phyloP scores from a whole-genome alignment of 2,329 filamentous ascomycete genomes.

The Aureobasidium leucospermi region DNA sequence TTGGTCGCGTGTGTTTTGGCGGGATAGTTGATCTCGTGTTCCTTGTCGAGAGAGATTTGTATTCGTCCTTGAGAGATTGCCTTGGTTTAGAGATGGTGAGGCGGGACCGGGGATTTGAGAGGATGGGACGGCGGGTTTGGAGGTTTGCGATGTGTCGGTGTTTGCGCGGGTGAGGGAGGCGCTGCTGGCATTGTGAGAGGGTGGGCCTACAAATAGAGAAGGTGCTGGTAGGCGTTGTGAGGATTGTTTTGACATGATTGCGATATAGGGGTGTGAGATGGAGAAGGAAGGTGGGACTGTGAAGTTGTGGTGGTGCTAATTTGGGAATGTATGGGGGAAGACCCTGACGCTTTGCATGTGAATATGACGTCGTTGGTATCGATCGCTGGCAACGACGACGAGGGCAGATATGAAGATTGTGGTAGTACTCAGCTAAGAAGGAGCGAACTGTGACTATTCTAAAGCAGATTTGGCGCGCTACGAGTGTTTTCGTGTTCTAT shows the following conservation, averaged over 20 bases:
- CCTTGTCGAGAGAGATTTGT: background rate
- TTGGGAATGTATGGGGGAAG: background rate
- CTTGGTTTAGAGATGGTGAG: background rate
- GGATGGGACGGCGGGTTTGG: background rate
- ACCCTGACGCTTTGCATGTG: conserved; percentile 6
- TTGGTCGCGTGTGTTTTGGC: conserved; percentile 18
- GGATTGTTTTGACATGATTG: conserved; percentile 5
- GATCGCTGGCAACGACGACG: background rate
- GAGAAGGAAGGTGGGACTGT: background rate
- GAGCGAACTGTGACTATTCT: too few relatives aligned
- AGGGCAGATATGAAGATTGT: too few relatives aligned
- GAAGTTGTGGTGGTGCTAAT: background rate
- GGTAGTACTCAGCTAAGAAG: too few relatives aligned
- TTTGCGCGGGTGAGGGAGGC: conserved; percentile 34
- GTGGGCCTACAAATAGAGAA: conserved; percentile 70
- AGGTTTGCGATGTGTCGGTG: conserved; percentile 10
- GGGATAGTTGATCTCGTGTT: background rate
- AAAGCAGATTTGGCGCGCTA: too few relatives aligned
- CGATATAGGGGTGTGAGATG: background rate
- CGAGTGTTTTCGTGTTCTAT: too few relatives aligned
- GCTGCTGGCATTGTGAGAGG: conserved; percentile 64
- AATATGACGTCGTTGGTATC: background rate
- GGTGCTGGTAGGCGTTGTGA: conserved; percentile 56
- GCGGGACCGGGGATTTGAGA: background rate
- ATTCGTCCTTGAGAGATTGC: background rate